Conservation (phyloP, 495 filamentous ascomycete species). For the Daldinia decipiens region DNA sequence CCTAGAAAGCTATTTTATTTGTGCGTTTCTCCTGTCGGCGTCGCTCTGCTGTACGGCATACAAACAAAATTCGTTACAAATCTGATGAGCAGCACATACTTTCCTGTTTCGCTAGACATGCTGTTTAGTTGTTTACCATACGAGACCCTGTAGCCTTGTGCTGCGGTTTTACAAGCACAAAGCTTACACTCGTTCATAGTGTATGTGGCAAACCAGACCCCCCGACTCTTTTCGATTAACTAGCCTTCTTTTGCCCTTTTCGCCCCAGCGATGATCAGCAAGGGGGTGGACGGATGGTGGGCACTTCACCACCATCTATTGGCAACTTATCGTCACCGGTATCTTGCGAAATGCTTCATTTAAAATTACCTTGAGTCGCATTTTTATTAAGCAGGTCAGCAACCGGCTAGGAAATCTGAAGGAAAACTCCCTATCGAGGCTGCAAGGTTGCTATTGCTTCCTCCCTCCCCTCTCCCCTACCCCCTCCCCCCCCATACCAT, state of each 20-base stretch:
- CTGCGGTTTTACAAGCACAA: conserved; percentile 2
- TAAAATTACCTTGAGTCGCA: conserved; percentile 3
- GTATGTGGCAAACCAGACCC: conserved; percentile 21
- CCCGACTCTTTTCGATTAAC: conserved; percentile 13
- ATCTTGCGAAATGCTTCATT: conserved; percentile 22
- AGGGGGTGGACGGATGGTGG: conserved; percentile 9
- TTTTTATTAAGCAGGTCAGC: neutral
- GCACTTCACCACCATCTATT: conserved; percentile 8
- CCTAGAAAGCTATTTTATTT: conserved; percentile 30
- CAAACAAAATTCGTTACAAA: conserved; percentile 13
- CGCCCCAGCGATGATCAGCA: conserved; percentile 24
- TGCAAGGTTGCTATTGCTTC: conserved; percentile 19
- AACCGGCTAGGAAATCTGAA: neutral
- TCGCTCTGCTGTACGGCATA: conserved; percentile 12
- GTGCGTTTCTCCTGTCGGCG: conserved; percentile 18
- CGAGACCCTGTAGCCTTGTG: neutral
- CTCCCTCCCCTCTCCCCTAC: neutral
- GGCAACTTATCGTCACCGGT: conserved; percentile 18
- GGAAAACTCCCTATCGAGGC: conserved; percentile 26
- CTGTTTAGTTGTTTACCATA: conserved; percentile 1
- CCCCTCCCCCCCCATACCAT: neutral
- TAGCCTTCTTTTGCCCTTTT: conserved; percentile 6
- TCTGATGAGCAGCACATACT: conserved; percentile 1
- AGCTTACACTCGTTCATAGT: neutral
- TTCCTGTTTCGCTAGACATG: neutral